Evolutionary conservation across 768 basidiomycete species (phyloP).

Genomic region (Cyclocybe aegerita): DNA sequence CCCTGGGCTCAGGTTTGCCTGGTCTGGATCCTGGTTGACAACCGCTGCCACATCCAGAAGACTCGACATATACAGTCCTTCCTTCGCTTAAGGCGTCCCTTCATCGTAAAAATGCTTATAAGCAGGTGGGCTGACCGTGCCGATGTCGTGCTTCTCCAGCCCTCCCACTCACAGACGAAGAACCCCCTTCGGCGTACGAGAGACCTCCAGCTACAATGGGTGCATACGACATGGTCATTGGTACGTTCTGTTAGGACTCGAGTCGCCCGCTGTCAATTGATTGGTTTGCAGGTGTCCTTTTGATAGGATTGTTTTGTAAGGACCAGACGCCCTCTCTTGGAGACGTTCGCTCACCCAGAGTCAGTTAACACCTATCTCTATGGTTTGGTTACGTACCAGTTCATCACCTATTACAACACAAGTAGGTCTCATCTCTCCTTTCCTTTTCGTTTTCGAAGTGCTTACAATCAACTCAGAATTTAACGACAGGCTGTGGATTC

Average conservation of each 20-base stretch:
- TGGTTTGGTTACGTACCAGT: constrained; percentile 43
- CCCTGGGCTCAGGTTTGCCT: too few relatives aligned
- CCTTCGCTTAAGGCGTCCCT: constrained; percentile 8
- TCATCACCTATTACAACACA: constrained; percentile 35
- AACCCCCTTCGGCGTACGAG: not conserved
- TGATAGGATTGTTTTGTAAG: constrained; percentile 28
- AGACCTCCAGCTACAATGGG: constrained; percentile 19
- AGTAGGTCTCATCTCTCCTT: constrained; percentile 18
- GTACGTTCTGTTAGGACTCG: constrained; percentile 10
- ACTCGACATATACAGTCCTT: not conserved
- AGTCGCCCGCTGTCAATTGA: not conserved
- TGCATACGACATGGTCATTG: constrained; percentile 23
- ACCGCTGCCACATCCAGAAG: too few relatives aligned
- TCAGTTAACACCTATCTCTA: constrained; percentile 36
- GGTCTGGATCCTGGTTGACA: too few relatives aligned
- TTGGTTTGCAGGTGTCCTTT: constrained; percentile 19
- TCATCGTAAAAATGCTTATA: constrained; percentile 3
- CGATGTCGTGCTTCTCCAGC: too few relatives aligned
- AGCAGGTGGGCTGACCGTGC: not conserved
- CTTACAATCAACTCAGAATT: constrained; percentile 23
- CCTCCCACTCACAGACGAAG: too few relatives aligned
- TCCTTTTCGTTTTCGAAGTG: constrained; percentile 1
- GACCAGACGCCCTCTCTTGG: not conserved
- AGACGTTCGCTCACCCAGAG: not conserved
- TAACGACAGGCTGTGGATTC: constrained; percentile 37